These are phyloP conservation scores for Penicillium arizonense DNA, from an alignment of 495 filamentous ascomycete genomes.

Conservation along the genomic window DNA sequence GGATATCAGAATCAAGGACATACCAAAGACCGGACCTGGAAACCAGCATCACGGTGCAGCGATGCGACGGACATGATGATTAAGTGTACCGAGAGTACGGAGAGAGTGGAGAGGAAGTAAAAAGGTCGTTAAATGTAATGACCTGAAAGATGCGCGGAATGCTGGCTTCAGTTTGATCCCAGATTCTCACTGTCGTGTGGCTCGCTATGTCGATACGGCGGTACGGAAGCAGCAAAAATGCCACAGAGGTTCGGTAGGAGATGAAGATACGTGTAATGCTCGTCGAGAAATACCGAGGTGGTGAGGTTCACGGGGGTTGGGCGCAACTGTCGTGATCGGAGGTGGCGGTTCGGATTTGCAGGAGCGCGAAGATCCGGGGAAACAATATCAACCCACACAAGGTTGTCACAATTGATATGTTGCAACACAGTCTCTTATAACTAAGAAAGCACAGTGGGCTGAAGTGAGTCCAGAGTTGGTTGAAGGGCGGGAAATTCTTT, in stretches of 20 bases:
- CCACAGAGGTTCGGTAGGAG: not conserved
- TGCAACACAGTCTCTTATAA: not conserved
- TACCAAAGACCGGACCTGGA: slow-evolving; percentile 72
- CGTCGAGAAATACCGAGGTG: not conserved
- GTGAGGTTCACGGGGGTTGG: not conserved
- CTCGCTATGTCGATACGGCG: not conserved
- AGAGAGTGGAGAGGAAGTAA: slow-evolving; percentile 40
- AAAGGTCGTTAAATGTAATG: not conserved
- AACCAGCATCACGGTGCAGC: slow-evolving; percentile 61
- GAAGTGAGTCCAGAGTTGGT: slow-evolving; percentile 3
- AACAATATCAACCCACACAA: not conserved
- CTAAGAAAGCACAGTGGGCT: not conserved
- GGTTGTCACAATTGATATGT: not conserved
- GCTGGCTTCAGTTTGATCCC: not conserved
- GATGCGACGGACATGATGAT: slow-evolving; percentile 49
- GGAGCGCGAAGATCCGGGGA: not conserved
- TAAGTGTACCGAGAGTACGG: not conserved
- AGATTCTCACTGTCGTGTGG: not conserved
- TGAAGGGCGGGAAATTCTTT: slow-evolving; percentile 42
- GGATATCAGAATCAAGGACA: slow-evolving; percentile 19
- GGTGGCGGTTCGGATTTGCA: slow-evolving; percentile 3
- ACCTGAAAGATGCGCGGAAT: not conserved
- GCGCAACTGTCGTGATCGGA: slow-evolving; percentile 2
- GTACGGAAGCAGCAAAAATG: not conserved
- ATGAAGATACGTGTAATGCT: not conserved